Evolutionary conservation across 306 rosid genomes (phyloP).

Genomic region (Quercus variabilis): DNA sequence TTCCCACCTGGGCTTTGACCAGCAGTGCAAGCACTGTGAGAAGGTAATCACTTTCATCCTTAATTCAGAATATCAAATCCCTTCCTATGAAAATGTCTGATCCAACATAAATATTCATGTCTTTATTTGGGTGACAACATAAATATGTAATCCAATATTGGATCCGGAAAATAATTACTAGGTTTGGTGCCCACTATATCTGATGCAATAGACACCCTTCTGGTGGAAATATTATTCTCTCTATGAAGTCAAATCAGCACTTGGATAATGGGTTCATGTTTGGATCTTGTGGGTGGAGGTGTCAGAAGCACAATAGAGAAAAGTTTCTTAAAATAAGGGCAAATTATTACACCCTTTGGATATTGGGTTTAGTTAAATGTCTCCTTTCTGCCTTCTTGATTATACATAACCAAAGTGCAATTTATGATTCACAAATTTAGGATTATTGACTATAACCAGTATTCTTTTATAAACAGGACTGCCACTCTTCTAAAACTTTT

Average conservation of each 20-base stretch:
- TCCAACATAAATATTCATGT: neutral
- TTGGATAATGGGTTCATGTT: too few species aligned
- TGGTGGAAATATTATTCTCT: neutral
- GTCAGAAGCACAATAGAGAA: too few species aligned
- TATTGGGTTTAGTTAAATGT: too few species aligned
- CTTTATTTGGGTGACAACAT: neutral
- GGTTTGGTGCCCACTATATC: neutral
- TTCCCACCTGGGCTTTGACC: conserved; percentile 69
- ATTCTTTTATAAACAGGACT: too few species aligned
- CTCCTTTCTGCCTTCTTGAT: too few species aligned
- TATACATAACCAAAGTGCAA: too few species aligned
- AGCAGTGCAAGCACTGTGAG: conserved; percentile 86
- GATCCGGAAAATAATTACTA: neutral
- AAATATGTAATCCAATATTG: neutral
- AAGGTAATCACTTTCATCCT: conserved; percentile 47
- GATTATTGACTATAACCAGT: too few species aligned
- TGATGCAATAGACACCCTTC: neutral
- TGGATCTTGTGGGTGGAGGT: too few species aligned
- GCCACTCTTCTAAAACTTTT: too few species aligned
- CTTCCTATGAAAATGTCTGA: neutral
- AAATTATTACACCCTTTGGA: too few species aligned
- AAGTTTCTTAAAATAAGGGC: too few species aligned
- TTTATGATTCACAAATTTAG: too few species aligned
- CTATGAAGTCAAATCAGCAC: neutral
- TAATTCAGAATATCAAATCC: conserved; percentile 1